Base-by-base conservation (phyloP, 192 early-diverging fungal genomes). In the Coemansia sp. region DNA sequence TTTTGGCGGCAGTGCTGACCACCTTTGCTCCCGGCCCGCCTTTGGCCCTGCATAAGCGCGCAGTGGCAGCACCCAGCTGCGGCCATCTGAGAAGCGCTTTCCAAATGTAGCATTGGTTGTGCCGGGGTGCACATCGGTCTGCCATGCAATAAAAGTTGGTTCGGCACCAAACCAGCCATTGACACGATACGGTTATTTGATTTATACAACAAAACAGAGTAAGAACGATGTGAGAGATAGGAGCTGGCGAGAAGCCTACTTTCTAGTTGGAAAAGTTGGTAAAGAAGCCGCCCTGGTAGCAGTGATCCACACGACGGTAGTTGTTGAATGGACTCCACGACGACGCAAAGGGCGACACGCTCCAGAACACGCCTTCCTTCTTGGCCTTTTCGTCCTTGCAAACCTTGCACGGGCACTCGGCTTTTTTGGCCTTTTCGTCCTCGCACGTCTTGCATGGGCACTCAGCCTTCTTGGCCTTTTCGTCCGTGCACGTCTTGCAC, bases 281-380 rank as follows among this genome's bases (percentile, higher is more conserved):
- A 41, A 79, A 79, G 63, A 79, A 79, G 50, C 70, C 60, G 37
- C 76, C 67, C 22, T 27, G 60, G 63, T 79, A 79, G 70, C 76
- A 79, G 8, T 70, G 63, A 26, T 65, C 76, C 24, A 72, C 76
- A 21, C 76, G 76, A 38, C 70, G 70, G 63, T 79, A 79, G 66
- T 79, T 79, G 60, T 79, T 79, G 76, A 79, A 79, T 21, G 76
- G 76, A 53, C 76, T 79, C 76, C 76, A 79, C n/a, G 76, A 53
- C 21, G 76, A 79, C 9, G 70, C 76, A 66, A 79, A 79, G 34
- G 76, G 76, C 33, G 76, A 79, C 40, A 68, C 64, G 63, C 62
- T 72, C 55, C 67, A 62, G 21, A 58, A 58, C 19, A 72, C 62
- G 14, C 65, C 35, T 9, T 54, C 40, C 19, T 57, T 62, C 38